Base-by-base conservation (phyloP, 371 early-diverging fungal species). In the Circinella minor region DNA sequence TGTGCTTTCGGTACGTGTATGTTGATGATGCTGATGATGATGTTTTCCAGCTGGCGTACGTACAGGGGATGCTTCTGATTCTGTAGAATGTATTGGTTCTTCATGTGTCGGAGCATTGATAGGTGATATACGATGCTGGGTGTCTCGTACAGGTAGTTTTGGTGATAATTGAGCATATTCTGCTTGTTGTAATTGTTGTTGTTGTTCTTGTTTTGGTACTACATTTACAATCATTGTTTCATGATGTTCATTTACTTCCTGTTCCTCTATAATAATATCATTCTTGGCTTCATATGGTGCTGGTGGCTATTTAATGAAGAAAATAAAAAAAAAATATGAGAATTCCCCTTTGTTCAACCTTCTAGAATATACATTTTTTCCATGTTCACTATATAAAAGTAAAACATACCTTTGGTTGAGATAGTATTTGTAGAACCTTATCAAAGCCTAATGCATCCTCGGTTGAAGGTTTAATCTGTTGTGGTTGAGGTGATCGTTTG, bases 391-490 rank as follows among this genome's bases (percentile, higher is more conserved):
- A 27, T 27, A 27, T 27, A 27, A 27, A 27, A 27, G 0, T 27
- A 27, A 27, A 10, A 4, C 8, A 15, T 57, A 57, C 57, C 57
- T 85, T 80, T 67, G 87, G 87, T 70, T 87, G 88, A 39, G 88
- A 82, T 11, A 90, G 75, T 18, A 87, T 89, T 60, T 88, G 86
- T 65, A 88, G 77, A 34, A 90, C 88, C 65, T 84, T 82, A 70
- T 83, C 85, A 51, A 90, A 89, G 4, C 86, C 89, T 61, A 87
- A 82, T 4, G 84, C 85, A 74, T 89, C 83, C 38, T 84, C 86
- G 3, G 65, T 72, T 54, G 73, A 73, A 4, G 67, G 34, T 15
- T 51, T 51, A 9, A n/a, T 1, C n/a, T 70, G 71, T 36, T 76
- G 67, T 51, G 27, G 64, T 57, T 76, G 66, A 6, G 60, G 55